Percentiles rank a stretch among this genome's conserved stretches.
Conservation (phyloP, 805 yeast species). For the Yamadazyma sp. region DNA sequence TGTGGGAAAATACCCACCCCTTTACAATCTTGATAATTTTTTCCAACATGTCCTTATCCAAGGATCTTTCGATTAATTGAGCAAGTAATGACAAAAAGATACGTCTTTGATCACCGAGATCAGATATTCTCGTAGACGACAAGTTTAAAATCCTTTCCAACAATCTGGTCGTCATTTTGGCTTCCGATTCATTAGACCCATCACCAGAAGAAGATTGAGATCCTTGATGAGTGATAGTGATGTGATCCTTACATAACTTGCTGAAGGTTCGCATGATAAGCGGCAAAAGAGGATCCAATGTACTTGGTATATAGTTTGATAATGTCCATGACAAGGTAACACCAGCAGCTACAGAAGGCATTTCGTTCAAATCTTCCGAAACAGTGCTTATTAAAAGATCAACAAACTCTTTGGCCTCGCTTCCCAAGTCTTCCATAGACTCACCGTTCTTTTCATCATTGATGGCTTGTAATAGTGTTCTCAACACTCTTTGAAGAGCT, state of each 20-base stretch:
- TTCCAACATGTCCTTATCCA: slow-evolving; percentile 70
- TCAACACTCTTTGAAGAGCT: slow-evolving; percentile 71
- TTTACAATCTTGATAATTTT: slow-evolving; percentile 78
- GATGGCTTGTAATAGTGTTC: slow-evolving; percentile 67
- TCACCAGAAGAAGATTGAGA: slow-evolving; percentile 34
- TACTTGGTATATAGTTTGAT: slow-evolving; percentile 69
- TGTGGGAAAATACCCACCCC: slow-evolving; percentile 83
- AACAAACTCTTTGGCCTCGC: slow-evolving; percentile 63
- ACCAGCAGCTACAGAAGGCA: slow-evolving; percentile 83
- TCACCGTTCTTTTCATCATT: slow-evolving; percentile 40
- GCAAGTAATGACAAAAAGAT: slow-evolving; percentile 83
- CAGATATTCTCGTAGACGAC: slow-evolving; percentile 76
- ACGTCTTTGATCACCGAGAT: slow-evolving; percentile 91
- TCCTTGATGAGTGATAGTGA: slow-evolving; percentile 57
- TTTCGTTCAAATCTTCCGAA: slow-evolving; percentile 73
- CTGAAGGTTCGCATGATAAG: slow-evolving; percentile 83
- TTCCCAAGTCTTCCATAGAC: slow-evolving; percentile 56
- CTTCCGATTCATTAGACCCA: slow-evolving; percentile 61
- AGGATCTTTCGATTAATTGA: slow-evolving; percentile 84
- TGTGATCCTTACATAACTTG: slow-evolving; percentile 85
- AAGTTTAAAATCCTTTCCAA: slow-evolving; percentile 75
- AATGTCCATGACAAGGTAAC: slow-evolving; percentile 81
- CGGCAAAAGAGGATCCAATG: slow-evolving; percentile 73
- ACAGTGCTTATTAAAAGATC: slow-evolving; percentile 63
- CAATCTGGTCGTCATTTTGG: slow-evolving; percentile 73